Evolutionary conservation across 2,329 filamentous ascomycete genomes (phyloP), one percentile per base, ranked within the genome.

Genomic region (Ceratocystis harringtonii): DNA sequence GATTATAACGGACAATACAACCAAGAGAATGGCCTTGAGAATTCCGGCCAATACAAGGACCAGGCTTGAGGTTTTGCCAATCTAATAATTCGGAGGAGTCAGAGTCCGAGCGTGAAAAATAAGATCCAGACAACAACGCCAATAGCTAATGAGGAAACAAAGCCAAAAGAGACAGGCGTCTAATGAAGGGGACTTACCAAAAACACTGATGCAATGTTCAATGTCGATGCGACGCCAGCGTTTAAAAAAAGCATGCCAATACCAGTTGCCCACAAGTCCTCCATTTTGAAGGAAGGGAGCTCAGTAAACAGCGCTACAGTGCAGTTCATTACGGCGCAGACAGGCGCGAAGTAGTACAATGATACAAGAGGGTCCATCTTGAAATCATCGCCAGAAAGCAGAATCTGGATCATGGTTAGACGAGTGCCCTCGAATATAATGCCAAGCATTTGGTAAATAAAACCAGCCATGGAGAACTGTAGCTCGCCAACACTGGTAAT

Each of bases 351-450:
- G 79, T 95, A 95, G 80, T 95, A 95, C 25, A 95, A 81, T 41
- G 88, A 90, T 68, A 94, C 89, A 44, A 95, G 81, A 44, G 90
- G 89, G 72, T 94, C 89, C 90, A 95, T 94, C 79, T 89, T 90
- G 77, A 88, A 74, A 57, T 90, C 88, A 62, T 87, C 81, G 43
- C 81, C 85, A 72, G 85, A 89, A 63, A 95, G 83, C 70, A 95
- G 80, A 68, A 87, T 84, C 77, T 95, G 87, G 66, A 94, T 89
- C 88, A 95, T 90, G 76, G 91, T 86, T 69, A 94, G 78, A 68
- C 90, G 86, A 68, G 89, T 81, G 57, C 90, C 89, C 77, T 95
- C 90, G 72, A 92, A 92, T 62, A 87, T 74, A 70, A 92, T 89
- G 69, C 89, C 90, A 67, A 81, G 86, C 64, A 87, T 74, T 77